phyloP scores from a whole-genome alignment of 768 basidiomycete genomes.

The Psilocybe azurescens region DNA sequence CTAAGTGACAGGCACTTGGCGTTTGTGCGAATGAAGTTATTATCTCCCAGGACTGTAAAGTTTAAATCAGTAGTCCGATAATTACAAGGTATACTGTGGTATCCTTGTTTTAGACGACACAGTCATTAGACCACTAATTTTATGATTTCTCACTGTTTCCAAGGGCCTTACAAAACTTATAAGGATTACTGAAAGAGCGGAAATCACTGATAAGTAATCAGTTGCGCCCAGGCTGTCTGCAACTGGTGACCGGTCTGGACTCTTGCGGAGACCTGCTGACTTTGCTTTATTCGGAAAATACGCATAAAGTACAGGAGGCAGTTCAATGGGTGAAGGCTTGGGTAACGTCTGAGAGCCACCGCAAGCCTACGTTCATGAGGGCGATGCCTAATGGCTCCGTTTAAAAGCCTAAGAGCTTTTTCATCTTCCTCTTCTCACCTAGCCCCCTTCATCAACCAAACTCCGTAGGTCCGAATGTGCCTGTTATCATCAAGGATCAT shows the following conservation, averaged over 20 bases:
- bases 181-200: no score
- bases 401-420: background rate
- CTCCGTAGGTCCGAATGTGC: background rate
- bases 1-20: no score
- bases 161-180: no score
- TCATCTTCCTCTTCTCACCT: background rate
- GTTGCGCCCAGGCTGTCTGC: no score
- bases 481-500: background rate
- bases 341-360: background rate
- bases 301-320: background rate
- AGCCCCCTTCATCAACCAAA: background rate
- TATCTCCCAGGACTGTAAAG: no score
- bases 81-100: no score
- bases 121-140: no score
- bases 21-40: no score
- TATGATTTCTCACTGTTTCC: no score
- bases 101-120: no score
- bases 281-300: background rate
- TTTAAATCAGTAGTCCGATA: no score
- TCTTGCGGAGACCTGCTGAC: background rate
- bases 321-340: background rate
- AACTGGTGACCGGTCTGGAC: background rate
- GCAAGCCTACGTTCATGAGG: background rate
- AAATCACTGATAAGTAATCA: no score
- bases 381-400: background rate